Conservation (phyloP, 2,329 filamentous ascomycete genomes). For the Colletotrichum spinosum region DNA sequence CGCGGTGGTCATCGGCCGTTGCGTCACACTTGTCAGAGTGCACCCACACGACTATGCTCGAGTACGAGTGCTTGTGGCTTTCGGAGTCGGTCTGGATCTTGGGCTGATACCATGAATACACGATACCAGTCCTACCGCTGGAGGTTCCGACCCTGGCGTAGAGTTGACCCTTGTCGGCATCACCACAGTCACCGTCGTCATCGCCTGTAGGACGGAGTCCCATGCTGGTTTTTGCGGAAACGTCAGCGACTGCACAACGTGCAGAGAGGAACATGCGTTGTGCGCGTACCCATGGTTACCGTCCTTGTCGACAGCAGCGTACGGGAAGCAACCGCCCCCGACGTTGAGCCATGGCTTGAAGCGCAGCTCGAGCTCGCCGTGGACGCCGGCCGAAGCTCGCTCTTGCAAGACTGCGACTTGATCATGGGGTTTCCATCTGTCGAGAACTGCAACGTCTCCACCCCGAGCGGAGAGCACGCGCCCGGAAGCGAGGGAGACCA, state of each 20-base stretch:
- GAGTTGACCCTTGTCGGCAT: not conserved
- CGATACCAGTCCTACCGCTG: not conserved
- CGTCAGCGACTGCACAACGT: not conserved
- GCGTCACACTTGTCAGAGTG: conserved; percentile 8
- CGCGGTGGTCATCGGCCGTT: not conserved
- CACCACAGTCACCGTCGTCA: not conserved
- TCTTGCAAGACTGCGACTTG: not conserved
- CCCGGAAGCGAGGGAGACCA: not conserved
- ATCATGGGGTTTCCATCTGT: not conserved
- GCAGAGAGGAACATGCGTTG: not conserved
- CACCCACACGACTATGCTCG: conserved; percentile 15
- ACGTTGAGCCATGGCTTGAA: conserved; percentile 16
- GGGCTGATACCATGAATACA: conserved; percentile 24
- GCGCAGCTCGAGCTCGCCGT: conserved; percentile 4
- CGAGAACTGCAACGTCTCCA: not conserved
- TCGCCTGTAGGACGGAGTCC: conserved; percentile 1
- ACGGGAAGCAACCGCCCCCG: not conserved
- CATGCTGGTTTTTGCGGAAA: not conserved
- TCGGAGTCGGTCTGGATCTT: conserved; percentile 1
- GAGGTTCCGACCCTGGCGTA: conserved; percentile 14
- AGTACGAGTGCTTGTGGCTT: conserved; percentile 6
- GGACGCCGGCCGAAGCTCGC: not conserved
- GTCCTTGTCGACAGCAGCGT: conserved; percentile 17
- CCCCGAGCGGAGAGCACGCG: not conserved
- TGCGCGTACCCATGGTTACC: conserved; percentile 4